Base-by-base conservation (phyloP, 768 basidiomycete genomes). In the Pisolithus microcarpus region DNA sequence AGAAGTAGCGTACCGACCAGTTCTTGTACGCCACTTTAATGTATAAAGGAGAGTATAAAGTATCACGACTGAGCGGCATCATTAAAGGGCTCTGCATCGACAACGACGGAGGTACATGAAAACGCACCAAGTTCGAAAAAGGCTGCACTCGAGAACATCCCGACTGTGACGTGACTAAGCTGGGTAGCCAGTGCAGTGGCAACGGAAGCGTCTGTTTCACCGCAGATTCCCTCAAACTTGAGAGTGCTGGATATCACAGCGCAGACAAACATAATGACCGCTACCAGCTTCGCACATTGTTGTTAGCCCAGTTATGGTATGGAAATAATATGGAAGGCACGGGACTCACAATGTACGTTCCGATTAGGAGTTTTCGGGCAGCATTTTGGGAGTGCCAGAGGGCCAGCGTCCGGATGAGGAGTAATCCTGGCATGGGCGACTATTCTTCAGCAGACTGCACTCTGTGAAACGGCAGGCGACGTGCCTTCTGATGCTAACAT, bases 331-430 rank as follows among this genome's bases (percentile, higher is more conserved):
- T 18, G 13, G 13, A 43, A 15, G 21, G 26, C 31, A 1, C 15
- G 21, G 30, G n/a, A 48, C 54, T 53, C 21, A 55, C 54, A 11
- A 34, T 3, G 13, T 49, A 55, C 18, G 48, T 45, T 13, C 46
- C 18, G 42, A 42, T 40, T 3, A 55, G 38, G 23, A 53, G 37
- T 26, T n/a, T 40, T 9, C 31, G 36, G 10, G 44, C 44, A 2
- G 43, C 39, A 19, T 18, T 4, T 24, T 36, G 43, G 18, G 36
- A 4, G 19, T 48, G 36, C 52, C 51, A 53, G 2, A 55, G 48
- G 11, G 52, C 54, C 34, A 52, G 52, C 10, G 51, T 52, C n/a
- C 54, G 54, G 31, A 55, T 52, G 7, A 55, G 43, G 44, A 55
- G 52, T 7, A 55, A 44, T 21, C 54, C 54, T 55, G 18, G 24